phyloP scores from a whole-genome alignment of 139 green algal species.

The Coelastrella sp. region DNA sequence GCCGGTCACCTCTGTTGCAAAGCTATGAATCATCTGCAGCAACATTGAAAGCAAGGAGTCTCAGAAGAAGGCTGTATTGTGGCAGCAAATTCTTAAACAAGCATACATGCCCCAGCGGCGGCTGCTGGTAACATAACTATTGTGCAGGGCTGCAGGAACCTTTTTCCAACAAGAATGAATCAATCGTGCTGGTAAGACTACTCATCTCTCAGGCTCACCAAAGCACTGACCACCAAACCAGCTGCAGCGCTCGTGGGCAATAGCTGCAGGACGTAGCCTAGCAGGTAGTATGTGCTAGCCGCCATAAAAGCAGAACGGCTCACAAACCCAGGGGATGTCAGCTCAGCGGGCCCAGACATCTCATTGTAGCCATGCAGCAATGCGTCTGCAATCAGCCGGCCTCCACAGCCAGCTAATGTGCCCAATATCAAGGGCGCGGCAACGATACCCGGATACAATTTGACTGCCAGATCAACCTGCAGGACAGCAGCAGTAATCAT shows the following conservation, averaged over 20 bases:
- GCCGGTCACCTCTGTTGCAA: constrained; percentile 47
- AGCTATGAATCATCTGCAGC: constrained; percentile 51
- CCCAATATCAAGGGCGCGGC: constrained; percentile 62
- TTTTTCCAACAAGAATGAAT: no score
- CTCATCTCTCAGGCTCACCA: constrained; percentile 7
- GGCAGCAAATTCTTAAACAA: no score
- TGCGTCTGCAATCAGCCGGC: constrained; percentile 55
- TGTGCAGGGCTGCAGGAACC: no score
- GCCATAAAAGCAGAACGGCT: constrained; percentile 49
- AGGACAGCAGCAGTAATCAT: background rate
- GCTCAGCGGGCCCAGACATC: constrained; percentile 52
- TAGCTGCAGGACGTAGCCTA: constrained; percentile 50
- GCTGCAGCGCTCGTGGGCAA: constrained; percentile 49
- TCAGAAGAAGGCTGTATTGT: no score
- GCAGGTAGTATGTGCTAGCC: constrained; percentile 49
- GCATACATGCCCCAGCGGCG: no score
- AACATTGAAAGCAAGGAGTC: background rate
- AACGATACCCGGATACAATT: constrained; percentile 56
- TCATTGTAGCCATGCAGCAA: constrained; percentile 33
- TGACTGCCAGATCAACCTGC: constrained; percentile 50
- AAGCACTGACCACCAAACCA: constrained; percentile 49
- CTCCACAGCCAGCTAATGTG: constrained; percentile 59
- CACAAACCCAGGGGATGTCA: constrained; percentile 52
- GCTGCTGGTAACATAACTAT: no score
- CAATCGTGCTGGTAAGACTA: background rate